A percentile compares a stretch with the other conserved stretches of the same genome.
Evolutionary conservation across 208 protist species (phyloP).

Genomic region (Wallacemonas collosoma): DNA sequence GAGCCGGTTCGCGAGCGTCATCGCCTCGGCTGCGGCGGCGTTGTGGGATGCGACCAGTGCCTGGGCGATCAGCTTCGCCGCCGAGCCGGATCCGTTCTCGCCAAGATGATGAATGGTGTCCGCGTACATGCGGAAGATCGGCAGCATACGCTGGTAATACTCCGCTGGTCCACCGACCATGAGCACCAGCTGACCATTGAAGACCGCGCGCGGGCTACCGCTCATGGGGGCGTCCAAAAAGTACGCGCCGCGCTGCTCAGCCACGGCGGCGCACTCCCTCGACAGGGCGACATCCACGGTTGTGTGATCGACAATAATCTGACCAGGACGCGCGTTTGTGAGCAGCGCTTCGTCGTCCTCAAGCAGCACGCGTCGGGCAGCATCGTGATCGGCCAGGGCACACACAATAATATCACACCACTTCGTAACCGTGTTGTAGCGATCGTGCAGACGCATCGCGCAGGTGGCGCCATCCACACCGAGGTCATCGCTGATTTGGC

Average conservation of each 20-base stretch:
- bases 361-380: conserved; percentile 56
- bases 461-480: conserved; percentile 81
- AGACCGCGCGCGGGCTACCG: conserved; percentile 74
- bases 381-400: conserved; percentile 49
- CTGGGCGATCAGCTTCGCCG: conserved; percentile 81
- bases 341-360: conserved; percentile 73
- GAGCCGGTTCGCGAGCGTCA: conserved; percentile 77
- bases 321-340: conserved; percentile 64
- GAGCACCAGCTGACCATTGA: conserved; percentile 81
- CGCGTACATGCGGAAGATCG: conserved; percentile 88
- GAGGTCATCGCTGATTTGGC: conserved; percentile 74
- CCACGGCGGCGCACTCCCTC: conserved; percentile 65
- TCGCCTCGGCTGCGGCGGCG: conserved; percentile 83
- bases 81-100: conserved; percentile 62
- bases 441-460: conserved; percentile 83
- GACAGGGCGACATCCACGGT: conserved; percentile 80
- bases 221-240: conserved; percentile 89
- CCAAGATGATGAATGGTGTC: conserved; percentile 88
- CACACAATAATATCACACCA: conserved; percentile 88
- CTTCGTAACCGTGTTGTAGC: conserved; percentile 82
- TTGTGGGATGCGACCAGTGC: conserved; percentile 87
- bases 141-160: conserved; percentile 67
- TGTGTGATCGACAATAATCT: conserved; percentile 91
- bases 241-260: conserved; percentile 61
- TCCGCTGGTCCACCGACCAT: conserved; percentile 85